A percentile compares a stretch with the other conserved stretches of the same genome.
phyloP scores from a whole-genome alignment of 805 yeast genomes.

The Ogataea neopini region DNA sequence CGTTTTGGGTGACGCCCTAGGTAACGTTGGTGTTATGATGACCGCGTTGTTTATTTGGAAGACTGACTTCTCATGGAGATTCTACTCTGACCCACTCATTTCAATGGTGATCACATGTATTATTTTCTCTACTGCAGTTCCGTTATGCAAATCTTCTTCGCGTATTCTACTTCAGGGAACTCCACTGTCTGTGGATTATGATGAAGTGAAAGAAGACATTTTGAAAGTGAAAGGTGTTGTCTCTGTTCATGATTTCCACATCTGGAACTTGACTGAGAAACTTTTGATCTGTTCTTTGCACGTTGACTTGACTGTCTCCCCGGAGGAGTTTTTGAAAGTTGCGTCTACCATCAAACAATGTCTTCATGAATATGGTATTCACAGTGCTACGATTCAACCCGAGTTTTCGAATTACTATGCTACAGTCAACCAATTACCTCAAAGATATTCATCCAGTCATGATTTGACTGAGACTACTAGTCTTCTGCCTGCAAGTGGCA shows the following conservation, averaged over 20 bases:
- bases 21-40: conserved; percentile 88
- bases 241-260: conserved; percentile 92
- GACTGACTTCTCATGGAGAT: conserved; percentile 86
- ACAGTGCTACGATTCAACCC: conserved; percentile 95
- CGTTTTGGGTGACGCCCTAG: conserved; percentile 94
- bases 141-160: conserved; percentile 82
- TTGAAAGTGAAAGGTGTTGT: conserved; percentile 67
- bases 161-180: conserved; percentile 90
- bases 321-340: conserved; percentile 66
- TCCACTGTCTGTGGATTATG: conserved; percentile 79
- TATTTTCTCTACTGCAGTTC: conserved; percentile 88
- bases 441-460: conserved; percentile 29
- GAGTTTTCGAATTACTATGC: conserved; percentile 58
- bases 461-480: conserved; percentile 15
- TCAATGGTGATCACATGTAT: conserved; percentile 84
- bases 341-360: conserved; percentile 77
- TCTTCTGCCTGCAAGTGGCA: conserved; percentile 14
- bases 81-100: conserved; percentile 80
- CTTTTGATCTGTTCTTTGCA: conserved; percentile 87
- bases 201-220: conserved; percentile 69
- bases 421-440: conserved; percentile 31
- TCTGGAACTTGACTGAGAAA: conserved; percentile 93
- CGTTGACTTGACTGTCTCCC: conserved; percentile 65
- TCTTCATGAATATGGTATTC: conserved; percentile 81
- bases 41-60: conserved; percentile 94